Percentiles rank a stretch among this genome's conserved stretches.
Conservation (phyloP, 768 basidiomycete species). For the Lactifluus piperatus region DNA sequence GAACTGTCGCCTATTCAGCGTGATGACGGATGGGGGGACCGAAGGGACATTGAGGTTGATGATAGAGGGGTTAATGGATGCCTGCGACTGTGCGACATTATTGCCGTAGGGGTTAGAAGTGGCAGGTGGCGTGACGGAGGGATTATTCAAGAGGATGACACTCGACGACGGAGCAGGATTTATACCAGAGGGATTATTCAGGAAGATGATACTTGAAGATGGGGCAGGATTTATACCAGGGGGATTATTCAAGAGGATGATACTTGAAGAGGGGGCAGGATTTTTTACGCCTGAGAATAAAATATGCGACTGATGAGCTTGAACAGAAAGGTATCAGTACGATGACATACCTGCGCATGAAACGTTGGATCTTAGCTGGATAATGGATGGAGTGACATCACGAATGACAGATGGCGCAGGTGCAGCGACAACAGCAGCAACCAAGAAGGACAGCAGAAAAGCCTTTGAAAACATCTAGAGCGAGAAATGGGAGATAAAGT, state of each 20-base stretch:
- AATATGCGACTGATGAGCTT: neutral
- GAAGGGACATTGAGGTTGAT: slow-evolving; percentile 10
- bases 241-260: slow-evolving; percentile 8
- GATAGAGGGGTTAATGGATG: slow-evolving; percentile 2
- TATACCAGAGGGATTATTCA: slow-evolving; percentile 2
- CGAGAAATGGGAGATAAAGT: neutral
- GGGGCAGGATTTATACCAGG: neutral
- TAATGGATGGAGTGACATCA: neutral
- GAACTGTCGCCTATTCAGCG: slow-evolving; percentile 15
- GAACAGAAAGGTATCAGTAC: neutral
- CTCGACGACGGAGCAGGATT: neutral
- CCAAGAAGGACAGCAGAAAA: slow-evolving; percentile 1
- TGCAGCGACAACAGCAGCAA: slow-evolving; percentile 5
- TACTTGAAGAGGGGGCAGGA: neutral
- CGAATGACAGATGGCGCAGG: slow-evolving; percentile 5
- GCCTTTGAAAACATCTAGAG: slow-evolving; percentile 6
- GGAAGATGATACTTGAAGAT: neutral
- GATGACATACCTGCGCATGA: slow-evolving; percentile 11
- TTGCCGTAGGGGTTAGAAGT: neutral
- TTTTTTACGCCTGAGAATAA: neutral
- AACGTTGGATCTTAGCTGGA: neutral
- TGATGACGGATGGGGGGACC: neutral
- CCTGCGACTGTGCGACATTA: neutral
- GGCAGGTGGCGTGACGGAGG: neutral
- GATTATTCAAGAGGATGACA: slow-evolving; percentile 15